A percentile compares a stretch with the other conserved stretches of the same genome.
phyloP scores from a whole-genome alignment of 192 early-diverging fungal genomes.

The Rhizophagus sp. region DNA sequence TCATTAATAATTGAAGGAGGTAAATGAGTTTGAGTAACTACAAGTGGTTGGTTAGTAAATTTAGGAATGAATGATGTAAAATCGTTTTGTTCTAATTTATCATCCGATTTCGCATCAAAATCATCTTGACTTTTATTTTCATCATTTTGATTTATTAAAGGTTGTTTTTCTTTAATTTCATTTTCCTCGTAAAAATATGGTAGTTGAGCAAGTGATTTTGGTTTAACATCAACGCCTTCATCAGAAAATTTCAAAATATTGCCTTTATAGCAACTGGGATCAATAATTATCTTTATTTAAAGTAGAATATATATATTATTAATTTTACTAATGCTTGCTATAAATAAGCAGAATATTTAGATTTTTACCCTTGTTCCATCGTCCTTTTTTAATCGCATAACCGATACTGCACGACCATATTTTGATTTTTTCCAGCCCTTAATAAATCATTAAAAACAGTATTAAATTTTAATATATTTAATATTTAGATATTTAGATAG shows the following conservation, averaged over 20 bases:
- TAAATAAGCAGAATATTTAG: background rate
- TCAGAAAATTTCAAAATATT: slow-evolving; percentile 10
- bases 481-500: background rate
- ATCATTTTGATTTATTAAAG: background rate
- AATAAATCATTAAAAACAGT: background rate
- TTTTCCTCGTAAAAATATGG: background rate
- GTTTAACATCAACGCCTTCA: background rate
- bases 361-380: slow-evolving; percentile 14
- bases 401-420: slow-evolving; percentile 73
- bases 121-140: background rate
- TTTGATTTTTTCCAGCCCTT: slow-evolving; percentile 68
- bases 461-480: background rate
- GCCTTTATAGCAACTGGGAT: slow-evolving; percentile 18
- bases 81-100: background rate
- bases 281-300: slow-evolving; percentile 2
- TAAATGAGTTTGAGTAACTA: background rate
- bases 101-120: background rate
- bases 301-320: background rate
- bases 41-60: background rate
- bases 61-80: background rate
- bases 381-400: slow-evolving; percentile 58
- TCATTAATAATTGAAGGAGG: slow-evolving; percentile 17
- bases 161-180: background rate
- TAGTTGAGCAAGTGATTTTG: too few relatives aligned
- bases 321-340: background rate